A percentile compares a stretch with the other conserved stretches of the same genome.
phyloP scores from a whole-genome alignment of 2,329 filamentous ascomycete genomes.

The Ceratocystis albifundus region DNA sequence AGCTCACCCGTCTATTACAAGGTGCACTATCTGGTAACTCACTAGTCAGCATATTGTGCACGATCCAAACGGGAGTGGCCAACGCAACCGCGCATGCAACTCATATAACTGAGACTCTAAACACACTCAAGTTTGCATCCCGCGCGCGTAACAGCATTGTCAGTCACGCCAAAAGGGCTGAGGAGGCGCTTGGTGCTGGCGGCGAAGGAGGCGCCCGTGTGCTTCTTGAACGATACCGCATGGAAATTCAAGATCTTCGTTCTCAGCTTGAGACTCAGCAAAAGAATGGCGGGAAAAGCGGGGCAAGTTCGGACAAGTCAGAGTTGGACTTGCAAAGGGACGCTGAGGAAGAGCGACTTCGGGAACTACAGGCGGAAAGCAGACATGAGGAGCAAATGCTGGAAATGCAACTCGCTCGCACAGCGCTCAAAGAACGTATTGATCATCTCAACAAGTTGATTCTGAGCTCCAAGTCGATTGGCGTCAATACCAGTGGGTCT shows the following conservation, averaged over 20 bases:
- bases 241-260: slow-evolving; percentile 78
- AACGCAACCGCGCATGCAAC: slow-evolving; percentile 58
- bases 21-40: slow-evolving; percentile 87
- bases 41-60: slow-evolving; percentile 93
- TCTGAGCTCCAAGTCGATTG: slow-evolving; percentile 86
- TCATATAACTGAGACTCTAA: slow-evolving; percentile 80
- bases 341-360: slow-evolving; percentile 58
- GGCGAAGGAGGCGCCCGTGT: slow-evolving; percentile 81
- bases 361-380: slow-evolving; percentile 69
- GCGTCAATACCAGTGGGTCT: slow-evolving; percentile 70
- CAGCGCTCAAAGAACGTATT: slow-evolving; percentile 91
- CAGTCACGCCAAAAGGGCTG: slow-evolving; percentile 88
- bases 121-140: slow-evolving; percentile 92
- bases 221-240: slow-evolving; percentile 79
- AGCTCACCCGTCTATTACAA: slow-evolving; percentile 84
- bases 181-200: slow-evolving; percentile 69
- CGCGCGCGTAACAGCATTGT: slow-evolving; percentile 96
- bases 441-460: slow-evolving; percentile 94
- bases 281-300: slow-evolving; percentile 51
- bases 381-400: slow-evolving; percentile 95
- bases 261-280: slow-evolving; percentile 73
- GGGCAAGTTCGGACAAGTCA: slow-evolving; percentile 26
- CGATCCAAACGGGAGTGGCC: slow-evolving; percentile 77
- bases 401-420: slow-evolving; percentile 94
- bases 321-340: slow-evolving; percentile 48